Conservation (phyloP, 2,329 filamentous ascomycete species). For the Trichophyton simii region DNA sequence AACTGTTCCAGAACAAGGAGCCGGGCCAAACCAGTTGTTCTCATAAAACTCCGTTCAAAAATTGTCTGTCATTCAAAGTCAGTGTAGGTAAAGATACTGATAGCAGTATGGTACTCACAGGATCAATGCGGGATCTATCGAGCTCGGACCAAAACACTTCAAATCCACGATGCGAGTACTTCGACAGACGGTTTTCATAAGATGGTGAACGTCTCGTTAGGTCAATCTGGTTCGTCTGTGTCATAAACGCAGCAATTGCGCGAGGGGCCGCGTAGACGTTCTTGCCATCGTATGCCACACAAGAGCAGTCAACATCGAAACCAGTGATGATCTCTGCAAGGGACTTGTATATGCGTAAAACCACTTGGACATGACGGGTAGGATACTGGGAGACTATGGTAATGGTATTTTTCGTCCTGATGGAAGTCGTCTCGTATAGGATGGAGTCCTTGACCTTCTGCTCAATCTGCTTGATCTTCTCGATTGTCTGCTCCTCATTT, state of each 20-base stretch:
- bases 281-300: conserved; percentile 65
- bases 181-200: conserved; percentile 75
- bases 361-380: conserved; percentile 72
- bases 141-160: conserved; percentile 69
- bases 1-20: conserved; percentile 69
- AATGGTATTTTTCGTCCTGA: conserved; percentile 76
- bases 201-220: conserved; percentile 68
- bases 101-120: conserved; percentile 21
- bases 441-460: conserved; percentile 61
- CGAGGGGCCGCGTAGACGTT: conserved; percentile 70
- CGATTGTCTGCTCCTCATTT: conserved; percentile 60
- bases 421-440: conserved; percentile 64
- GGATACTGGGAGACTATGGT: conserved; percentile 79
- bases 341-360: conserved; percentile 72
- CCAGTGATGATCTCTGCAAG: conserved; percentile 74
- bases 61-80: conserved; percentile 45
- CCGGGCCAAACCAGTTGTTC: conserved; percentile 64
- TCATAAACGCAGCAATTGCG: conserved; percentile 65
- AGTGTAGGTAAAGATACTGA: background rate
- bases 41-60: conserved; percentile 65
- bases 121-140: conserved; percentile 63
- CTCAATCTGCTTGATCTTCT: conserved; percentile 79
- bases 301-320: conserved; percentile 78
- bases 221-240: conserved; percentile 70
- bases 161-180: conserved; percentile 74